These are phyloP conservation scores for Pilaira anomala DNA, from an alignment of 192 early-diverging fungal species.

Conservation along the genomic window DNA sequence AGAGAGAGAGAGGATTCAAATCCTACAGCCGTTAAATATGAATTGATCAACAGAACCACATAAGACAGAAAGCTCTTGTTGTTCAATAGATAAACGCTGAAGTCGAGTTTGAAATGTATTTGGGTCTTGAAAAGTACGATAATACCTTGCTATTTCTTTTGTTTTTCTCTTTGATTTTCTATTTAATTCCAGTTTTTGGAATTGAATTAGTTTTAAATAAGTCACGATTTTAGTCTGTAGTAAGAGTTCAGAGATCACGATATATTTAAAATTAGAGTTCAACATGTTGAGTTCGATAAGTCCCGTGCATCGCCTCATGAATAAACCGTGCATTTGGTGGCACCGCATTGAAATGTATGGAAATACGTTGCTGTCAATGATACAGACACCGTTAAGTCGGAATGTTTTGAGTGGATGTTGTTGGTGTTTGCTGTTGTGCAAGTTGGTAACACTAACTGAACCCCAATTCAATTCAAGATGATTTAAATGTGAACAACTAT, in stretches of 20 bases:
- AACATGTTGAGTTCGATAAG: not conserved
- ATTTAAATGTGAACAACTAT: no score
- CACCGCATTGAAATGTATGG: no score
- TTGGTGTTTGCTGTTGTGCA: no score
- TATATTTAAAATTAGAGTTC: not conserved
- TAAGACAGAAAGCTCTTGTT: not conserved
- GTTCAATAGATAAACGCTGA: not conserved
- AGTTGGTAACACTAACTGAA: no score
- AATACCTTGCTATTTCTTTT: not conserved
- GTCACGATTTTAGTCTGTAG: not conserved
- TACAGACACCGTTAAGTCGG: no score
- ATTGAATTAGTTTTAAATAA: not conserved
- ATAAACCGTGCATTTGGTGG: no score
- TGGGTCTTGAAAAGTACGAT: not conserved
- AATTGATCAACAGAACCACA: not conserved
- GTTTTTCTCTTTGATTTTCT: not conserved
- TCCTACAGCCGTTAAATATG: conserved; percentile 9
- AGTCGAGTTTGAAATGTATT: not conserved
- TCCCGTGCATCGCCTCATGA: not conserved
- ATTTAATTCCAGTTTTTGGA: not conserved
- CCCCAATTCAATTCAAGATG: no score
- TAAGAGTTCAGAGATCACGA: not conserved
- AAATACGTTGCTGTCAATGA: no score
- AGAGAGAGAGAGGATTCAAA: not conserved
- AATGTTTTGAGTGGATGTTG: no score